Base-by-base conservation (phyloP, 495 filamentous ascomycete species). In the Penicillium diatomitis region DNA sequence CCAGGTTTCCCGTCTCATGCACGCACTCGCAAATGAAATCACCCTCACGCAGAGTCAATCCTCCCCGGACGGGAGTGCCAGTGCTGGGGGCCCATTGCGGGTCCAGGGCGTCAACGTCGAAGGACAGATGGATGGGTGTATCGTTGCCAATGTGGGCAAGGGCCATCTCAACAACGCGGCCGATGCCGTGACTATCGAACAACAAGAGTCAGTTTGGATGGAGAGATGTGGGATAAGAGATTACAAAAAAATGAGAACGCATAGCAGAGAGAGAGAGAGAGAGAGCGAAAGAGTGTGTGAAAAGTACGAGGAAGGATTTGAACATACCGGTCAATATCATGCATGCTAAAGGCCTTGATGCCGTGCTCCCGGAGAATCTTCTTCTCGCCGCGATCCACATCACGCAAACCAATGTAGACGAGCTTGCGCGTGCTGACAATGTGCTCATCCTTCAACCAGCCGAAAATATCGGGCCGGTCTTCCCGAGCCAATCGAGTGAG, bases 21-120 rank as follows among this genome's bases (percentile, higher is more conserved):
- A 99, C 88, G 57, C 84, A 88, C 70, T 99, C 92, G 57, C 89
- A 94, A 68, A 99, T 99, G 72, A 85, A 99, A 63, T 97, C 94
- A 38, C 94, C 92, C 72, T 99, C 92, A 38, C 92, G 78, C 56
- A 99, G 75, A 10, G 94, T 99, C 66, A 99, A 64, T 0, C 92
- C 92, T n/a, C 92, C 92, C 58, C 94, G 77, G 29, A 99, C 92
- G 0, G 92, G 89, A 8, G 92, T 99, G 11, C 92, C 92, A 0
- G 92, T 99, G 66, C 86, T 91, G 8, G 92, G 94, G 10, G 94
- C 94, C 84, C 88, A 90, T 75, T 90, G 83, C 8, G 92, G 92
- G 65, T 99, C 92, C 52, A 99, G 72, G 35, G 90, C 92, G 64
- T 99, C 92, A 50, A 99, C 88, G 62, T 99, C 92, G 61, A 99